Evolutionary conservation across 163 green algal genomes (phyloP).

Genomic region (Prototheca cutis): DNA sequence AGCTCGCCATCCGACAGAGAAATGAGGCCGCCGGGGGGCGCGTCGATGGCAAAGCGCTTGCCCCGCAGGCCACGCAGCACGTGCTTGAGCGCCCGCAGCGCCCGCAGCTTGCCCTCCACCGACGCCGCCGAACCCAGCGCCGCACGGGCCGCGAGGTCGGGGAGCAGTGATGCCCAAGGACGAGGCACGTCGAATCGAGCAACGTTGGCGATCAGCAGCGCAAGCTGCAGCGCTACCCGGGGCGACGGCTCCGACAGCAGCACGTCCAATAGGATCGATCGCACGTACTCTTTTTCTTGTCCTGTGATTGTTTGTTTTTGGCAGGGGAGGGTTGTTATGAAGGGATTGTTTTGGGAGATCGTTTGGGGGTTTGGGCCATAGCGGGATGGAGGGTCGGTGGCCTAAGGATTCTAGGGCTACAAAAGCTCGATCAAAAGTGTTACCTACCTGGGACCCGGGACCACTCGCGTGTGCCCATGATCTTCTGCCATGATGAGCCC

Average conservation of each 20-base stretch:
- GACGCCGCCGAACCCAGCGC: slow-evolving; percentile 3
- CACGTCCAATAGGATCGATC: slow-evolving; percentile 22
- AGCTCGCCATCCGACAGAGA: neutral
- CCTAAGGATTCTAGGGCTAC: no score
- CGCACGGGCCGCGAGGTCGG: slow-evolving; percentile 17
- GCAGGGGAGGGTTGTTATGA: no score
- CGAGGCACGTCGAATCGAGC: slow-evolving; percentile 67
- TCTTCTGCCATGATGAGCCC: slow-evolving; percentile 67
- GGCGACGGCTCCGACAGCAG: slow-evolving; percentile 51
- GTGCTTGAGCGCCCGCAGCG: slow-evolving; percentile 50
- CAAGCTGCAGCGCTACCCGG: slow-evolving; percentile 47
- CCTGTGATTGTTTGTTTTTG: no score
- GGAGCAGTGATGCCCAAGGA: slow-evolving; percentile 40
- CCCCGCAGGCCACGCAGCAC: slow-evolving; percentile 42
- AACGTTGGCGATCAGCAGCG: slow-evolving; percentile 68
- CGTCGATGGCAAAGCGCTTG: slow-evolving; percentile 1
- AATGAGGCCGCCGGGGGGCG: neutral
- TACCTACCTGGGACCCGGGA: slow-evolving; percentile 37
- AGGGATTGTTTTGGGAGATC: no score
- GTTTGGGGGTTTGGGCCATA: no score
- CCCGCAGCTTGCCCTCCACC: slow-evolving; percentile 19
- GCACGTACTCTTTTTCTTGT: slow-evolving; percentile 56
- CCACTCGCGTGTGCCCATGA: slow-evolving; percentile 63
- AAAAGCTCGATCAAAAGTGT: no score
- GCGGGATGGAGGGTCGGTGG: no score